Evolutionary conservation across 164 flowering plant species (phyloP), one percentile per base, ranked within the genome.

Genomic region (Chimonanthus praecox): DNA sequence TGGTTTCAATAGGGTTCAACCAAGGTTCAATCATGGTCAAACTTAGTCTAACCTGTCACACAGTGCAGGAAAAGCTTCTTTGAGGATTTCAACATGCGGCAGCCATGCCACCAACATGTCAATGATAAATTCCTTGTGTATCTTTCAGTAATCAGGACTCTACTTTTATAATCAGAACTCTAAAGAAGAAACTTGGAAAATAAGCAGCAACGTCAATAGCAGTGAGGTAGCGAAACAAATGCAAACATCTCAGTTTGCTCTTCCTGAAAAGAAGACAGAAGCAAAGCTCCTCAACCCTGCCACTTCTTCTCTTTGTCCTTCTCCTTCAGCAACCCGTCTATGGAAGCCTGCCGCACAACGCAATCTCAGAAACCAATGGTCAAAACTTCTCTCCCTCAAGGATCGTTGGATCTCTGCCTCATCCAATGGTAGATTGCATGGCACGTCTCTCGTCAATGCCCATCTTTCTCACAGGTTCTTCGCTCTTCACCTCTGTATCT

Each of bases 331-430:
- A 8, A 46, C 75, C 44, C 80, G 97, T 77, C 85, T 88, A 15
- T 94, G 97, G 98, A 85, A 92, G 76, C 97, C 97, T 49, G 84
- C 88, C 3, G 97, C 97, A 0, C 98, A 91, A 74, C 72, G 97
- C 58, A 94, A 92, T 76, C 77, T 94, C 49, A 82, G 89, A 73
- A 94, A 91, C 76, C 98, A 91, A 70, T 94, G 97, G 97, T 85
- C 92, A 15, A 89, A 80, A 66, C 49, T 92, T 77, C 78, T 85
- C n/a, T 75, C 90, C 63, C 74, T 60, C 58, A 81, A 80, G 68
- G 80, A 87, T 16, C 80, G 84, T 54, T 92, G 98, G 98, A 47
- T 43, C 47, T 82, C 89, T 13, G 58, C 83, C 62, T 84, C 92
- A 58, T 80, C 88, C 5, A 44, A 72, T 2, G 98, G 87, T 2